Base-by-base conservation (phyloP, 2,329 filamentous ascomycete genomes). In the Sporothrix humicola region DNA sequence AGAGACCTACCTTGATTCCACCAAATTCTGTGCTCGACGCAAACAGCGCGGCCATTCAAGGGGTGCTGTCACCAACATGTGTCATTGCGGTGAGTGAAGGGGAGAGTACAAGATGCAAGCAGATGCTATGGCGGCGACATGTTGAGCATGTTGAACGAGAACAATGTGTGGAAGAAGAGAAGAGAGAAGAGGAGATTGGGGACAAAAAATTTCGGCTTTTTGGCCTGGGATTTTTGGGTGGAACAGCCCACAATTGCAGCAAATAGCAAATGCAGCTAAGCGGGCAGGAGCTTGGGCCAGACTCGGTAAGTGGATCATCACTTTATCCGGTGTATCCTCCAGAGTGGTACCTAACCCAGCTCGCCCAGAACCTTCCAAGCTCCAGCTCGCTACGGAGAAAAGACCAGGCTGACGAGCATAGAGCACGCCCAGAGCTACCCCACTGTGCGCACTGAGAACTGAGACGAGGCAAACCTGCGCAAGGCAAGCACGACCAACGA, bases 1-100 rank as follows among this genome's bases (percentile, higher is more conserved):
- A 61, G 65, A 31, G 15, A 56, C 52, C 13, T 76, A 81, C 79
- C 74, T 73, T 73, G 74, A 77, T 77, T 79, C 71, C 74, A 76
- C 76, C 75, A 75, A 69, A 42, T 68, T 26, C n/a, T 48, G 13
- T 56, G 50, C 37, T 56, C 31, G 58, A 52, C 37, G 46, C 56
- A 70, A 52, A 70, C 73, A 61, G 59, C 58, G 61, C 71, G 65
- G 73, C 75, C 74, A 74, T 71, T 72, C 72, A 76, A 61, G 59
- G 63, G 48, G 46, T 63, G 70, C 69, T 69, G 70, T 54, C 42
- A 48, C 42, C 52, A 20, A 44, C 69, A 50, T 37, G 50, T 17
- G 54, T 48, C 69, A 71, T 61, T n/a, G n/a, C n/a, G n/a, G n/a
- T n/a, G n/a, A n/a, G n/a, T n/a, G n/a, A n/a, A n/a, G n/a, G n/a